Evolutionary conservation across 371 early-diverging fungal species (phyloP).

Genomic region (Chytridium lagenaria): DNA sequence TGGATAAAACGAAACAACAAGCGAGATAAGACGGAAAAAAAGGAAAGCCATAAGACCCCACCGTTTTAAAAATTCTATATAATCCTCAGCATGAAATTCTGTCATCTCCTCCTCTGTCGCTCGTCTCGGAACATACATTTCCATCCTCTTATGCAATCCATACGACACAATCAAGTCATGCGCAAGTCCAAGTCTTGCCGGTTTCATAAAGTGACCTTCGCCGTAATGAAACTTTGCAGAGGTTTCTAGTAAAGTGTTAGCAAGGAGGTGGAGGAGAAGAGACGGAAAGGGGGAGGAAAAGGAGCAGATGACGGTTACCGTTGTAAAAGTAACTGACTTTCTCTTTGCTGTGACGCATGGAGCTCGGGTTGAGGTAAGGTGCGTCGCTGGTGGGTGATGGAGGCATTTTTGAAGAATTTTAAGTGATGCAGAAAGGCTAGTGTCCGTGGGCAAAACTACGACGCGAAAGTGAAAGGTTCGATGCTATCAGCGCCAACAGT

Average conservation of each 20-base stretch:
- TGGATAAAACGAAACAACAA: too few species aligned
- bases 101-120: conserved; percentile 97
- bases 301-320: background rate
- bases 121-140: conserved; percentile 79
- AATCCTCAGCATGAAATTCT: conserved; percentile 96
- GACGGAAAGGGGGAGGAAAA: conserved; percentile 5
- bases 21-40: conserved; percentile 8
- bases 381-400: too few species aligned
- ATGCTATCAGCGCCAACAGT: too few species aligned
- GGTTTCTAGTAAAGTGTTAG: conserved; percentile 24
- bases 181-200: conserved; percentile 93
- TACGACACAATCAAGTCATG: conserved; percentile 97
- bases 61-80: conserved; percentile 96
- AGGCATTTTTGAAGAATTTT: too few species aligned
- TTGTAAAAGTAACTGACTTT: conserved; percentile 21
- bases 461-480: too few species aligned
- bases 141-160: conserved; percentile 95
- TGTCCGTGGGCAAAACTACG: too few species aligned
- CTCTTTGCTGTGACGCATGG: conserved; percentile 11
- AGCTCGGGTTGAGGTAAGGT: too few species aligned
- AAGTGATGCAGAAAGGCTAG: too few species aligned
- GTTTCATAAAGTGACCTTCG: conserved; percentile 98
- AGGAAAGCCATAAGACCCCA: conserved; percentile 36
- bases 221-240: conserved; percentile 79
- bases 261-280: background rate